phyloP scores from a whole-genome alignment of 129 eudicot genomes.

The Lonicera japonica region DNA sequence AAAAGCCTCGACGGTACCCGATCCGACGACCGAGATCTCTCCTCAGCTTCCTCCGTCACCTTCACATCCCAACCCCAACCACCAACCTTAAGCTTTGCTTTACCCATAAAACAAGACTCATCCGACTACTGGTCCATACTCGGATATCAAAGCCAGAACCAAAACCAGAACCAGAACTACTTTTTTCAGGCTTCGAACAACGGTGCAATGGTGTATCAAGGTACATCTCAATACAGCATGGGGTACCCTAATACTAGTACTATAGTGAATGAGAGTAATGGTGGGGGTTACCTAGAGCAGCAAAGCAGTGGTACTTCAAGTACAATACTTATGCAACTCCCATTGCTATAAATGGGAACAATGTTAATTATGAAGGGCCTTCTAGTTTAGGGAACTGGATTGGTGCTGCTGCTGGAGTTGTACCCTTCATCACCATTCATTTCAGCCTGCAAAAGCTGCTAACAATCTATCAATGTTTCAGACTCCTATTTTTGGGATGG shows the following conservation, averaged over 20 bases:
- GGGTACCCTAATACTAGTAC: conserved; percentile 16
- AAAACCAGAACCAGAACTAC: conserved; percentile 13
- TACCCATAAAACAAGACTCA: conserved; percentile 54
- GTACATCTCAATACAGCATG: conserved; percentile 40
- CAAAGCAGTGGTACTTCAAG: conserved; percentile 22
- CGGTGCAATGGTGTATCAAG: conserved; percentile 9
- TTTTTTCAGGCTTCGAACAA: neutral
- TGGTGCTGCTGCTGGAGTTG: conserved; percentile 4
- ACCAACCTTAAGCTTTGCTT: conserved; percentile 28
- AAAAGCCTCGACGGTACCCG: conserved; percentile 13
- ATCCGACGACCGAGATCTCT: conserved; percentile 18
- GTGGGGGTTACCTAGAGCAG: conserved; percentile 14
- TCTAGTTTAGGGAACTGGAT: conserved; percentile 41
- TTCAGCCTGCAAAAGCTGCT: conserved; percentile 47
- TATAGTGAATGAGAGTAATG: conserved; percentile 7
- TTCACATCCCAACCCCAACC: conserved; percentile 19
- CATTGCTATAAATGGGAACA: conserved; percentile 30
- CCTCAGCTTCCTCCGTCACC: conserved; percentile 12
- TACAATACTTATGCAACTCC: conserved; percentile 28
- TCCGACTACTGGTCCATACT: conserved; percentile 41
- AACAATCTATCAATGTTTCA: conserved; percentile 51
- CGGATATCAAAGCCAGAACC: conserved; percentile 7
- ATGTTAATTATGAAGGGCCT: conserved; percentile 12
- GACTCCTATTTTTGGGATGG: conserved; percentile 81
- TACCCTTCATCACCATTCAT: conserved; percentile 36